Evolutionary conservation across 805 yeast species (phyloP).

Genomic region (Cyberlindnera petersonii): DNA sequence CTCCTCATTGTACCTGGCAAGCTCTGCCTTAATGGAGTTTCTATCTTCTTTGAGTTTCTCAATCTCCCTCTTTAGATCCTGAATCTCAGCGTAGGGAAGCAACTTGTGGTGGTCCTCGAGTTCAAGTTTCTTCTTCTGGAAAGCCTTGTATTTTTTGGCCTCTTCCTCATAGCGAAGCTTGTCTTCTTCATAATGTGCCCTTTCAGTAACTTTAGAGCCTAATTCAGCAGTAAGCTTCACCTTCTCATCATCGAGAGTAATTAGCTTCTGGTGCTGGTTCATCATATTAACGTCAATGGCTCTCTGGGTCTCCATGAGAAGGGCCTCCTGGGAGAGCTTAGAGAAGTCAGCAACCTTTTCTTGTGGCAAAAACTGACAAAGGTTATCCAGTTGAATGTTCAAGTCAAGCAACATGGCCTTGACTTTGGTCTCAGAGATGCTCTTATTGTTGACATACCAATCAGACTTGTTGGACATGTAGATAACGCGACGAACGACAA

Average conservation of each 20-base stretch:
- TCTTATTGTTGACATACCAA: conserved; percentile 47
- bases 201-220: conserved; percentile 26
- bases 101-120: conserved; percentile 45
- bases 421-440: conserved; percentile 42
- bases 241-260: conserved; percentile 44
- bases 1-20: conserved; percentile 25
- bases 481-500: conserved; percentile 37
- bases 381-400: conserved; percentile 83
- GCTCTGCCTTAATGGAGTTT: conserved; percentile 25
- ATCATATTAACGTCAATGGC: conserved; percentile 67
- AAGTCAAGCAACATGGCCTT: conserved; percentile 41
- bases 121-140: conserved; percentile 42
- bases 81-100: conserved; percentile 45
- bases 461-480: conserved; percentile 38
- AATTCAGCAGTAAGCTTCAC: conserved; percentile 35
- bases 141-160: conserved; percentile 45
- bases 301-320: conserved; percentile 73
- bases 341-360: conserved; percentile 94
- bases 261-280: conserved; percentile 53
- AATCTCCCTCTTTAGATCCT: conserved; percentile 30
- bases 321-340: conserved; percentile 65
- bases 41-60: conserved; percentile 26
- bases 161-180: conserved; percentile 42
- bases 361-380: conserved; percentile 93
- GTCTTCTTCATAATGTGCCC: conserved; percentile 20